Evolutionary conservation across 495 filamentous ascomycete genomes (phyloP), one percentile per base, ranked within the genome.

Genomic region (Lasiosphaeria hispida): DNA sequence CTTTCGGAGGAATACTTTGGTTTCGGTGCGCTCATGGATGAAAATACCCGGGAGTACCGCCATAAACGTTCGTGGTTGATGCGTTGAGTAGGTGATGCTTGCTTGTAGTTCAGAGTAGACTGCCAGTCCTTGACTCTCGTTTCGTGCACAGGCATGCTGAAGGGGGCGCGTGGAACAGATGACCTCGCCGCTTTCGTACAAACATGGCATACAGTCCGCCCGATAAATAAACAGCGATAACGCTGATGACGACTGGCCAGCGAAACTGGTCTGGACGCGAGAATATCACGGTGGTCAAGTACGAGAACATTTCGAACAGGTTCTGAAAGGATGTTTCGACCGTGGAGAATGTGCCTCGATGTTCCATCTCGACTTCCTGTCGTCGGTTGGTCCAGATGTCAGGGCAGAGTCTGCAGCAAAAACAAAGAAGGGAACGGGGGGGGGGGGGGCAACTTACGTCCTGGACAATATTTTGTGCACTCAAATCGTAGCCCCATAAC

Each of bases 401-500:
- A 30, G 5, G 23, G 5, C 23, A 30, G 5, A 30, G 23, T 5
- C 23, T 30, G 23, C 23, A 30, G 23, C 23, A 30, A 30, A 30
- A 2, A 30, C 23, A 30, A 30, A 30, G 23, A 30, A 30, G 2
- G 23, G 23, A 30, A 30, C n/a, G 33, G 10, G 11, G 10, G 30
- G 50, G 3, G 13, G 14, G 7, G 19, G 15, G 10, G 50, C 10
- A 7, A 68, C 76, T 63, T 62, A 85, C 85, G 60, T 86, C 84
- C 64, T 90, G 87, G 0, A 90, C 73, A 10, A 89, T 76, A 44
- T 77, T 75, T 62, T 91, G 87, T 7, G 74, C 81, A 30, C 76
- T 82, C 1, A 91, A 70, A 63, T 91, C 87, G 57, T 84, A 89
- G 0, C 85, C 83, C 80, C 87, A 85, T 0, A 91, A 72, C 0